Percentiles rank a stretch among this genome's conserved stretches.
These are phyloP conservation scores for Cyanodermella asteris DNA, from an alignment of 2,329 filamentous ascomycete genomes.

Conservation along the genomic window DNA sequence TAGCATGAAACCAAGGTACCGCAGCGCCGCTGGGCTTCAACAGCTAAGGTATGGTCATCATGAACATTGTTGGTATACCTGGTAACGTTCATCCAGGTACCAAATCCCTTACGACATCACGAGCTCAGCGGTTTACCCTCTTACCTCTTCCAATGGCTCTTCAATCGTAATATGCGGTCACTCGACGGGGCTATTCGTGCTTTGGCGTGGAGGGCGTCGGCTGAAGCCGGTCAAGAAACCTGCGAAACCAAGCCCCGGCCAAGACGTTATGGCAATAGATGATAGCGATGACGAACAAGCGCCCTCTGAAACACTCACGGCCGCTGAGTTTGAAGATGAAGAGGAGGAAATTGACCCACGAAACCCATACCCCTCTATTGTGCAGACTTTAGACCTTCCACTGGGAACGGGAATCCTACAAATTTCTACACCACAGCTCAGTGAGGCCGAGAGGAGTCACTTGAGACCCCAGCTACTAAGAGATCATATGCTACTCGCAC, in stretches of 20 bases:
- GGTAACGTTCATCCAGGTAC: slow-evolving; percentile 25
- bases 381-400: slow-evolving; percentile 32
- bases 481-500: slow-evolving; percentile 29
- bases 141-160: slow-evolving; percentile 37
- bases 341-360: slow-evolving; percentile 37
- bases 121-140: slow-evolving; percentile 33
- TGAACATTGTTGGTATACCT: neutral
- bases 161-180: slow-evolving; percentile 39
- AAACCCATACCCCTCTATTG: slow-evolving; percentile 29
- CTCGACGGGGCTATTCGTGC: slow-evolving; percentile 31
- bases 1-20: no score
- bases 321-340: slow-evolving; percentile 24
- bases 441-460: slow-evolving; percentile 15
- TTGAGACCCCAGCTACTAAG: slow-evolving; percentile 26
- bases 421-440: slow-evolving; percentile 28
- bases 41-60: no score
- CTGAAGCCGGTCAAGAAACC: slow-evolving; percentile 16
- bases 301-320: slow-evolving; percentile 7
- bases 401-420: slow-evolving; percentile 31
- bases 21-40: no score
- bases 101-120: slow-evolving; percentile 36
- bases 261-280: slow-evolving; percentile 31
- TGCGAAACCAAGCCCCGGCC: slow-evolving; percentile 14
- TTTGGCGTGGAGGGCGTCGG: slow-evolving; percentile 37
- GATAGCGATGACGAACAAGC: slow-evolving; percentile 30